Percentiles rank a stretch among this genome's conserved stretches.
phyloP scores from a whole-genome alignment of 805 yeast species.

The Kuraishia cidri region DNA sequence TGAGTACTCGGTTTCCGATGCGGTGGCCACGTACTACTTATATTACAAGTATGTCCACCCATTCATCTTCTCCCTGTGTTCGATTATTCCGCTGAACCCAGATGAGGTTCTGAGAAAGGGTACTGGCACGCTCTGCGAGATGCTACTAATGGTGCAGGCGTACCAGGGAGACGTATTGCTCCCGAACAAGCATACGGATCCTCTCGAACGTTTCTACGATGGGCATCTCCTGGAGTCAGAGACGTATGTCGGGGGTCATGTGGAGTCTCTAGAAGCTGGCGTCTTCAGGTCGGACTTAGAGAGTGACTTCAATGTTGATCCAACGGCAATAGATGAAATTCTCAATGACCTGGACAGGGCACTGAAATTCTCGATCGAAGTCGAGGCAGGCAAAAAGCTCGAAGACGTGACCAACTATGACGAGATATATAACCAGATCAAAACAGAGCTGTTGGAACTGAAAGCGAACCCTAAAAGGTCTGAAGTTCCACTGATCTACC shows the following conservation, averaged over 20 bases:
- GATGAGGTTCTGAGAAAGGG: conserved; percentile 96
- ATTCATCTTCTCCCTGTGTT: conserved; percentile 89
- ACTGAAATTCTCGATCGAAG: conserved; percentile 72
- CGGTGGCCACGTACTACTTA: conserved; percentile 94
- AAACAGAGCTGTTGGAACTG: conserved; percentile 43
- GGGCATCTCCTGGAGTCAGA: conserved; percentile 93
- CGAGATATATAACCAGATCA: conserved; percentile 57
- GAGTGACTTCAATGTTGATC: conserved; percentile 68
- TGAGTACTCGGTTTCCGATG: conserved; percentile 98
- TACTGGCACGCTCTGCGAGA: conserved; percentile 97
- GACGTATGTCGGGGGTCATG: conserved; percentile 98
- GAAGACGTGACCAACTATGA: conserved; percentile 77
- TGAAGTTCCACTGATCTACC: conserved; percentile 86
- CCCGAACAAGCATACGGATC: conserved; percentile 92
- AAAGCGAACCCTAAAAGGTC: conserved; percentile 52
- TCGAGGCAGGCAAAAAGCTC: conserved; percentile 65
- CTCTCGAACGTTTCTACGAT: conserved; percentile 88
- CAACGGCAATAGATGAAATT: conserved; percentile 75
- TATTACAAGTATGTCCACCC: conserved; percentile 97
- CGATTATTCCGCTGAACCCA: conserved; percentile 91
- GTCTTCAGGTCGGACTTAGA: conserved; percentile 88
- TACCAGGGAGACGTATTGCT: conserved; percentile 65
- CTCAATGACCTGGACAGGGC: conserved; percentile 67
- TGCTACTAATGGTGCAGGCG: conserved; percentile 95
- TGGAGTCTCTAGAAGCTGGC: conserved; percentile 95